Percentiles rank a stretch among this genome's conserved stretches.
These are phyloP conservation scores for Candida andamanensis DNA, from an alignment of 805 yeast species.

Conservation along the genomic window DNA sequence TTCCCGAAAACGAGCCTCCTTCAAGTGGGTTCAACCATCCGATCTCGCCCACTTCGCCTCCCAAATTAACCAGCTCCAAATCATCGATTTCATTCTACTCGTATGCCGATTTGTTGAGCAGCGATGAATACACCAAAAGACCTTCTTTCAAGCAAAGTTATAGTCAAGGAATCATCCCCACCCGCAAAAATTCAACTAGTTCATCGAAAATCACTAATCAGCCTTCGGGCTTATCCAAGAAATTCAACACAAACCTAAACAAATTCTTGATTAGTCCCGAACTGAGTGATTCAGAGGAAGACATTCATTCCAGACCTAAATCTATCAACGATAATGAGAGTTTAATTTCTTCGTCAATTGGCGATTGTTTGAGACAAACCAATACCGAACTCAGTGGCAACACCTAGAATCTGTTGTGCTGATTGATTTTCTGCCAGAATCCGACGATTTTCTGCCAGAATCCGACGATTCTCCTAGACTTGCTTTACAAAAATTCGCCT, in stretches of 20 bases:
- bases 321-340: slow-evolving; percentile 27
- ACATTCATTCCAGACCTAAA: slow-evolving; percentile 9
- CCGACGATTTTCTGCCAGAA: too few species aligned
- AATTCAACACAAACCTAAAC: slow-evolving; percentile 9
- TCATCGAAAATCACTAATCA: slow-evolving; percentile 5
- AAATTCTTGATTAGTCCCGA: slow-evolving; percentile 25
- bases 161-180: slow-evolving; percentile 30
- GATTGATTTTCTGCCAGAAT: too few species aligned
- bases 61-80: slow-evolving; percentile 31
- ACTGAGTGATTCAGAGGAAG: slow-evolving; percentile 21
- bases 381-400: slow-evolving; percentile 29
- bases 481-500: too few species aligned
- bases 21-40: slow-evolving; percentile 7
- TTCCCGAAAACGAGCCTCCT: slow-evolving; percentile 5
- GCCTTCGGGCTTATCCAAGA: slow-evolving; percentile 4
- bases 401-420: too few species aligned
- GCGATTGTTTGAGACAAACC: slow-evolving; percentile 36
- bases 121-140: slow-evolving; percentile 62
- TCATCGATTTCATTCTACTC: slow-evolving; percentile 55
- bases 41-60: slow-evolving; percentile 33
- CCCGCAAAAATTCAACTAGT: slow-evolving; percentile 14
- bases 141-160: slow-evolving; percentile 46
- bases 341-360: slow-evolving; percentile 33
- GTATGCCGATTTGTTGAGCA: slow-evolving; percentile 73
- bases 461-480: too few species aligned